Evolutionary conservation across 1,139 yeast genomes (phyloP).

Genomic region (Pichia cactophila): DNA sequence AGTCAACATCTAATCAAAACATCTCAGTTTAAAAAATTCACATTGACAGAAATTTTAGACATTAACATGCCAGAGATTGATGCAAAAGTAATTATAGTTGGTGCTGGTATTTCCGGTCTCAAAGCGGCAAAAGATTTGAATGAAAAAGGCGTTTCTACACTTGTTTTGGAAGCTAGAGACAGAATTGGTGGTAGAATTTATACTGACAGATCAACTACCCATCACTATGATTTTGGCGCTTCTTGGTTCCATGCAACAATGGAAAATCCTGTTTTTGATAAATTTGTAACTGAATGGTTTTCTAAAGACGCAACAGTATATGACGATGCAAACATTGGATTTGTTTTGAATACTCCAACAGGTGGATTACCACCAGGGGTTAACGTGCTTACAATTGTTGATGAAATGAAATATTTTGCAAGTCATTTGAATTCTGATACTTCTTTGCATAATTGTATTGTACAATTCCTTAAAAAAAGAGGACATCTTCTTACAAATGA

Average conservation of each 20-base stretch:
- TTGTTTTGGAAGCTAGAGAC: conserved; percentile 50
- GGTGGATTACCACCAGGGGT: conserved; percentile 27
- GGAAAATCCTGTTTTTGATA: conserved; percentile 53
- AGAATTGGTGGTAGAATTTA: conserved; percentile 48
- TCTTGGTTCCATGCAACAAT: conserved; percentile 81
- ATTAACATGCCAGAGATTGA: conserved; percentile 2
- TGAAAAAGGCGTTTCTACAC: conserved; percentile 35
- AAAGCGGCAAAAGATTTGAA: conserved; percentile 62
- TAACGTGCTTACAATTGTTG: conserved; percentile 38
- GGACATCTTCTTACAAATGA: conserved; percentile 16
- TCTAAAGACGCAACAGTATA: conserved; percentile 25
- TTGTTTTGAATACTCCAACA: conserved; percentile 24
- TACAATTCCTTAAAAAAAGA: conserved; percentile 19
- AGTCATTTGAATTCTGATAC: conserved; percentile 9
- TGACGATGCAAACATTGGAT: conserved; percentile 24
- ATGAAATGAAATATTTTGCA: conserved; percentile 38
- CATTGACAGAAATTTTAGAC: too few relatives aligned
- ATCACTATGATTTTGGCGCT: conserved; percentile 66
- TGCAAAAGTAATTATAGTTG: conserved; percentile 46
- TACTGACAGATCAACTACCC: conserved; percentile 26
- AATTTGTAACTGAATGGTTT: conserved; percentile 26
- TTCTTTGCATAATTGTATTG: conserved; percentile 20
- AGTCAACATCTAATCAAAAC: too few relatives aligned
- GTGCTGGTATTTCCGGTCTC: conserved; percentile 78
- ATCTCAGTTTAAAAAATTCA: too few relatives aligned